These are phyloP conservation scores for Saccharomyces uvarum DNA, from an alignment of 1,139 yeast species.

Conservation along the genomic window DNA sequence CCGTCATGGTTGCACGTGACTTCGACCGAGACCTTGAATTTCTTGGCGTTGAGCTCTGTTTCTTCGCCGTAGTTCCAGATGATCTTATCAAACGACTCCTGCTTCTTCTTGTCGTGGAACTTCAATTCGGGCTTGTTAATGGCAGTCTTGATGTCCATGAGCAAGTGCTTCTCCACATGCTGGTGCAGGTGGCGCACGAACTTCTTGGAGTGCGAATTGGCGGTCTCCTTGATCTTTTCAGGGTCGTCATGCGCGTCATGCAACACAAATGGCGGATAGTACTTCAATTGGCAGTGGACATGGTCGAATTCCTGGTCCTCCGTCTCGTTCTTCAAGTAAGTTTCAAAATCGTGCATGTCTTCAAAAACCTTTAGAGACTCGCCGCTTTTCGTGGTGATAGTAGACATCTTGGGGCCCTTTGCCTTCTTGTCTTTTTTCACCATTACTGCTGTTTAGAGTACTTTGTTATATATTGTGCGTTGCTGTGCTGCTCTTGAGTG, in stretches of 20 bases:
- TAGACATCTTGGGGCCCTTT: conserved; percentile 26
- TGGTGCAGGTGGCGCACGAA: conserved; percentile 69
- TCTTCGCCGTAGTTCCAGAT: conserved; percentile 50
- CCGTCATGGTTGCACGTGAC: conserved; percentile 53
- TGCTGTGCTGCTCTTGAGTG: not conserved
- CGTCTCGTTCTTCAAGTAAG: conserved; percentile 61
- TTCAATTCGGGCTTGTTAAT: conserved; percentile 48
- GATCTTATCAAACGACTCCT: conserved; percentile 40
- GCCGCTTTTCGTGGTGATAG: conserved; percentile 25
- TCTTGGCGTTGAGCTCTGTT: conserved; percentile 40
- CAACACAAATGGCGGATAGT: conserved; percentile 67
- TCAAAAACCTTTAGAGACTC: conserved; percentile 42
- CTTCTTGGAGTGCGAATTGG: conserved; percentile 62
- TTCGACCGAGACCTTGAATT: conserved; percentile 48
- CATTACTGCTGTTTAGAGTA: not conserved
- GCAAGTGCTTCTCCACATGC: conserved; percentile 62
- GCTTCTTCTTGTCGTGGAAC: conserved; percentile 43
- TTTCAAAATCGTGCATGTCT: conserved; percentile 54
- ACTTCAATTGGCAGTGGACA: conserved; percentile 56
- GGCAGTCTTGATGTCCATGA: conserved; percentile 56
- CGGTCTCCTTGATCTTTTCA: conserved; percentile 65
- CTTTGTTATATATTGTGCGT: not conserved
- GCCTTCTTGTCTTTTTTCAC: conserved; percentile 24
- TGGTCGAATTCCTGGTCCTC: conserved; percentile 70
- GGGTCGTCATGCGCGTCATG: conserved; percentile 60